Base-by-base conservation (phyloP, 2,329 filamentous ascomycete genomes). In the Epicoccum nigrum region DNA sequence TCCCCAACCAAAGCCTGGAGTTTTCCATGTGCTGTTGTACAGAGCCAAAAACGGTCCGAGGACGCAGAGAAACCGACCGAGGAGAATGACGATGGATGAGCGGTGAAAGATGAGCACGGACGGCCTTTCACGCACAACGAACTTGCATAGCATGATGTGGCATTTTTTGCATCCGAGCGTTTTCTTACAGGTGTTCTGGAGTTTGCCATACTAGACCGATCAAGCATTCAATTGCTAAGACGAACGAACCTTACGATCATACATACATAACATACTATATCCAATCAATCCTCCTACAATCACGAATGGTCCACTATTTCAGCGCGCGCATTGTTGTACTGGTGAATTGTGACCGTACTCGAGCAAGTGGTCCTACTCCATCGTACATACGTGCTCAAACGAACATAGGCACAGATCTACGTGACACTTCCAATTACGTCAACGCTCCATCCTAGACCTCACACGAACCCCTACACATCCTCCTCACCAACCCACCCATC, bases 401-500 rank as follows among this genome's bases (percentile, higher is more conserved):
- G 23, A 25, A 25, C 23, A 9, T 4, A 9, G 6, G 23, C 23
- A 25, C 9, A 25, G 9, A 25, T 25, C 23, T 9, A 25, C 23
- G 9, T 25, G 23, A 4, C 23, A 6, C 9, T 6, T 25, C 6
- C 23, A 25, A n/a, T n/a, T n/a, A n/a, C n/a, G n/a, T n/a, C n/a
- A n/a, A n/a, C n/a, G n/a, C n/a, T n/a, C n/a, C n/a, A n/a, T n/a
- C 23, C 3, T 9, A 25, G 9, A 6, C 23, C 23, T 25, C 23
- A 25, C 9, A 25, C 23, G 13, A 6, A 7, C 28, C 28, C 4
- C 16, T 40, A 49, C 33, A 54, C 51, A 13, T 54, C 51, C 16
- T 41, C 49, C 2, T 31, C 45, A 3, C 21, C 45, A 39, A 27
- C 43, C 70, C 70, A 73, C 9, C 70, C 69, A 62, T 73, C 68